A percentile compares a stretch with the other conserved stretches of the same genome.
Conservation (phyloP, 352 stramenopile species). For the Phytophthora podocarpi region DNA sequence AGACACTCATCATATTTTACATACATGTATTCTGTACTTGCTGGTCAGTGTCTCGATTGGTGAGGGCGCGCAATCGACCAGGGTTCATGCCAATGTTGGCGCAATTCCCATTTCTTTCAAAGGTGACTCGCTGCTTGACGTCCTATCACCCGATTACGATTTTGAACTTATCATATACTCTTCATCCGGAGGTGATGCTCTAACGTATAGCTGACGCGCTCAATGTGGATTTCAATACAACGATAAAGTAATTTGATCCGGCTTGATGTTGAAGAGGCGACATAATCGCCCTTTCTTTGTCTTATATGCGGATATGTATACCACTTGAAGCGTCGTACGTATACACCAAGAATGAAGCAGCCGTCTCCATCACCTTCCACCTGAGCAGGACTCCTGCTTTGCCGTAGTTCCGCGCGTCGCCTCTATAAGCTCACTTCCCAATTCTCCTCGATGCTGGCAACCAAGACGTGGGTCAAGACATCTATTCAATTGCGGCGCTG, state of each 20-base stretch:
- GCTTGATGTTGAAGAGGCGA: conserved; percentile 11
- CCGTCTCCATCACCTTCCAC: not conserved
- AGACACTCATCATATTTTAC: conserved; percentile 3
- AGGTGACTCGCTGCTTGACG: conserved; percentile 5
- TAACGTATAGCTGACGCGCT: not conserved
- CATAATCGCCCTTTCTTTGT: conserved; percentile 2
- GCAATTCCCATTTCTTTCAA: conserved; percentile 8
- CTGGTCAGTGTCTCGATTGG: not conserved
- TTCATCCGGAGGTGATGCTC: conserved; percentile 16
- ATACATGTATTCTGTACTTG: not conserved
- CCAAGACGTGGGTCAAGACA: conserved; percentile 31
- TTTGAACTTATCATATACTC: conserved; percentile 6
- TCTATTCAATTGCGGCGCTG: not conserved
- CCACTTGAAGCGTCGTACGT: not conserved
- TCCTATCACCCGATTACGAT: conserved; percentile 35
- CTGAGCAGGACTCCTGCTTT: too few species aligned
- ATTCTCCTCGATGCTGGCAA: conserved; percentile 45
- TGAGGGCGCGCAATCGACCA: not conserved
- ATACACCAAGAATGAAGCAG: not conserved
- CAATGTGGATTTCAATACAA: conserved; percentile 16
- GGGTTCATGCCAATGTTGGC: too few species aligned
- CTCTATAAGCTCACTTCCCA: conserved; percentile 25
- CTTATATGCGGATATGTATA: not conserved
- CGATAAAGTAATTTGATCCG: not conserved
- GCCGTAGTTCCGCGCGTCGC: not conserved